phyloP scores from a whole-genome alignment of 768 basidiomycete species.

The Cystofilobasidium ferigula region DNA sequence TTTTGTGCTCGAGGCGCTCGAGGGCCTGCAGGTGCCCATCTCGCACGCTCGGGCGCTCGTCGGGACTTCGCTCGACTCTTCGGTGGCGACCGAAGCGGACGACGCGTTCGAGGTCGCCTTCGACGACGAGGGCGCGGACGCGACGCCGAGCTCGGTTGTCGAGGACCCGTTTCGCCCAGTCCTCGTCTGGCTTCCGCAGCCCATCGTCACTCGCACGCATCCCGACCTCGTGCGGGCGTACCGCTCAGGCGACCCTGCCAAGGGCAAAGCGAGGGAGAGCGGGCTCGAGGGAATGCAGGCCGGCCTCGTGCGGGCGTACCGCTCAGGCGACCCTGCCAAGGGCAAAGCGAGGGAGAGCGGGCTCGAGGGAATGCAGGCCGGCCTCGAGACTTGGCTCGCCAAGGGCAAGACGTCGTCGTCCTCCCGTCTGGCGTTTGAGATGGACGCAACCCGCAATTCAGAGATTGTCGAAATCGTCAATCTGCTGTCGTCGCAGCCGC shows the following conservation, averaged over 20 bases:
- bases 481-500: too few species aligned
- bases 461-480: too few species aligned
- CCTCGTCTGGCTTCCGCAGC: neutral
- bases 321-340: neutral
- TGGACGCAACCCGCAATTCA: too few species aligned
- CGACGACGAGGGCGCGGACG: neutral
- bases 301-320: neutral
- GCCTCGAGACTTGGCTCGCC: neutral
- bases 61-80: neutral
- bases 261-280: neutral
- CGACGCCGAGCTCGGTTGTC: neutral
- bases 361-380: neutral
- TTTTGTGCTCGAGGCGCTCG: neutral
- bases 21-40: neutral
- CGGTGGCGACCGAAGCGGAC: neutral
- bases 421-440: too few species aligned
- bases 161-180: constrained; percentile 5
- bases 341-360: neutral
- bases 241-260: neutral
- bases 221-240: neutral
- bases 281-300: neutral
- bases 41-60: neutral
- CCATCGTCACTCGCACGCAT: neutral
- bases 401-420: neutral
- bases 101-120: neutral